Evolutionary conservation across 78 protist species (phyloP).

Genomic region (Guillardia theta): DNA sequence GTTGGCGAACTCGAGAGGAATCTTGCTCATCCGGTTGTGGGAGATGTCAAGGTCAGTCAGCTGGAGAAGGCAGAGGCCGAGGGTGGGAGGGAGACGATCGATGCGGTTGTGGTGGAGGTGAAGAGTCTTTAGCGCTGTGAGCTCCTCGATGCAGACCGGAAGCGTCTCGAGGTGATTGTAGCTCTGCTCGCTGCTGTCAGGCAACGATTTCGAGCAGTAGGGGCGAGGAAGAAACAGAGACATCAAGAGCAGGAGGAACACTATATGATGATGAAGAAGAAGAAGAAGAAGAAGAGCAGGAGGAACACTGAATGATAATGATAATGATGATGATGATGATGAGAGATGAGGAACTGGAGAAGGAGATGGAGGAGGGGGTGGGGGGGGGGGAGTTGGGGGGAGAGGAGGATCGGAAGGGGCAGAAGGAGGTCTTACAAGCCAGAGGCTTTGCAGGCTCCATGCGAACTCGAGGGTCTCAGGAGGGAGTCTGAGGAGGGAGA

Average conservation of each 20-base stretch:
- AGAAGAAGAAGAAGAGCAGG: neutral
- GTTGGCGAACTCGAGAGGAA: constrained; percentile 20
- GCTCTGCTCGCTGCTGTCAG: too few species aligned
- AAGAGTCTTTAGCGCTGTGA: neutral
- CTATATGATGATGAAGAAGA: neutral
- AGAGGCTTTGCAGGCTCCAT: neutral
- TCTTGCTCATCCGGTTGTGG: neutral
- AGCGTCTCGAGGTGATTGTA: neutral
- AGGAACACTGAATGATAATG: neutral
- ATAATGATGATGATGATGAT: too few species aligned
- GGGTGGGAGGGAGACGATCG: neutral
- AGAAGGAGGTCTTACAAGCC: too few species aligned
- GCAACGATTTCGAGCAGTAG: neutral
- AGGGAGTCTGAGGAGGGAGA: neutral
- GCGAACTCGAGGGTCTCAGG: neutral
- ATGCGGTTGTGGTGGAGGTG: constrained; percentile 38
- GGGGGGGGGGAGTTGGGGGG: too few species aligned
- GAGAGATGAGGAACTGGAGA: neutral
- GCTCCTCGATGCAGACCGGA: constrained; percentile 24
- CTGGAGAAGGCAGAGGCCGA: neutral
- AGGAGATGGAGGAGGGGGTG: neutral
- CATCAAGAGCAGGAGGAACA: neutral
- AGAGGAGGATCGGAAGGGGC: too few species aligned
- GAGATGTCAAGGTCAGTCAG: constrained; percentile 32
- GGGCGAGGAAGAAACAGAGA: neutral